A percentile compares a stretch with the other conserved stretches of the same genome.
Evolutionary conservation across 768 basidiomycete species (phyloP).

Genomic region (Brasilioporus rufonigricans): DNA sequence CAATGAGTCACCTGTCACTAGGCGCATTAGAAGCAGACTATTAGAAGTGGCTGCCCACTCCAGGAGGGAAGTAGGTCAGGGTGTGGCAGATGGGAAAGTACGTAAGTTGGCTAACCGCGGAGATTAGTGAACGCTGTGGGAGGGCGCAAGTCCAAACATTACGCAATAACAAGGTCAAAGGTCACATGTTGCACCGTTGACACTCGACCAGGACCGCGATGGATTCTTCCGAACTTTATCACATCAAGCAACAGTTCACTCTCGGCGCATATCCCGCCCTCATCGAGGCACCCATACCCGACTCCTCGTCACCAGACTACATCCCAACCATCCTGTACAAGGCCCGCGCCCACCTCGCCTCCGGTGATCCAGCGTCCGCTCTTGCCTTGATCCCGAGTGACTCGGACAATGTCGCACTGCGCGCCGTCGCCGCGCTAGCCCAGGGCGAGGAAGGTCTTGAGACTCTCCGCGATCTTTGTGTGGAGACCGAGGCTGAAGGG

Average conservation of each 20-base stretch:
- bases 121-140: too few species aligned
- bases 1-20: too few species aligned
- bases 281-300: constrained; percentile 52
- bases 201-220: too few species aligned
- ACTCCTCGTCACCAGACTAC: constrained; percentile 62
- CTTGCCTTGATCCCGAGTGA: constrained; percentile 53
- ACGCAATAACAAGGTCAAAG: too few species aligned
- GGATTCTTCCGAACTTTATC: constrained; percentile 64
- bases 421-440: constrained; percentile 74
- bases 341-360: constrained; percentile 74
- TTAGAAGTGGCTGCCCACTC: too few species aligned
- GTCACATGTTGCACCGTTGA: too few species aligned
- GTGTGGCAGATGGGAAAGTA: not conserved
- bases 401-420: constrained; percentile 63
- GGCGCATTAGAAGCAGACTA: too few species aligned
- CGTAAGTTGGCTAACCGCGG: not conserved
- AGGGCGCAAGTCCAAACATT: too few species aligned
- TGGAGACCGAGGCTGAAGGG: constrained; percentile 77
- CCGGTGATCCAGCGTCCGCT: constrained; percentile 56
- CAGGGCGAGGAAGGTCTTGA: constrained; percentile 64
- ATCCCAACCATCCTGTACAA: constrained; percentile 68
- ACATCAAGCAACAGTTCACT: constrained; percentile 72
- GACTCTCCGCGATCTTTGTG: constrained; percentile 77
- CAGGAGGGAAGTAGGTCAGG: too few species aligned
- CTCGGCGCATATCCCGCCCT: constrained; percentile 74